phyloP scores from a whole-genome alignment of 495 filamentous ascomycete species.

The Lasiosphaeriaceae sp. region DNA sequence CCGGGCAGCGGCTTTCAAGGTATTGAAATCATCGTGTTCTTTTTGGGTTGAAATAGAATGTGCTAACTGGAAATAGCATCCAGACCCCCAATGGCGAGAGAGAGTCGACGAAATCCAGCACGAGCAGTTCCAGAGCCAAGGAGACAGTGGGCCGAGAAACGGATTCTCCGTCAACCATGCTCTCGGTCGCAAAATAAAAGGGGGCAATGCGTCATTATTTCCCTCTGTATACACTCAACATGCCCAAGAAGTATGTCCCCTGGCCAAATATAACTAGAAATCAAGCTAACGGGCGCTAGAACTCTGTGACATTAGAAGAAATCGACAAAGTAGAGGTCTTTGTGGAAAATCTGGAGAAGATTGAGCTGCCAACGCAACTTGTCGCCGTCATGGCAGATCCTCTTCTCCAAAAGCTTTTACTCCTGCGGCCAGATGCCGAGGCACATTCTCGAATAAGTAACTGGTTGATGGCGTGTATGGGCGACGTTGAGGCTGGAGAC shows the following conservation, averaged over 20 bases:
- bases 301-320: conserved; percentile 71
- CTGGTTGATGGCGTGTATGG: conserved; percentile 60
- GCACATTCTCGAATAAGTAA: conserved; percentile 56
- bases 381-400: conserved; percentile 72
- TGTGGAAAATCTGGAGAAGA: conserved; percentile 69
- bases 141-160: conserved; percentile 28
- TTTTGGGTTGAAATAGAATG: not conserved
- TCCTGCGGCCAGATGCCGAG: conserved; percentile 57
- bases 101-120: conserved; percentile 65
- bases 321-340: conserved; percentile 69
- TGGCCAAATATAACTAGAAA: conserved; percentile 12
- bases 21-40: conserved; percentile 8
- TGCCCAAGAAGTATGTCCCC: conserved; percentile 55
- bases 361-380: conserved; percentile 78
- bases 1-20: conserved; percentile 55
- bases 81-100: conserved; percentile 72
- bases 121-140: conserved; percentile 45
- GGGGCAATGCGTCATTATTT: conserved; percentile 42
- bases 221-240: conserved; percentile 72
- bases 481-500: conserved; percentile 53
- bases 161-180: conserved; percentile 52
- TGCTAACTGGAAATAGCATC: conserved; percentile 50
- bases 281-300: conserved; percentile 30
- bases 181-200: conserved; percentile 42
- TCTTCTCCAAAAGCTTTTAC: conserved; percentile 72